Evolutionary conservation across 2,329 filamentous ascomycete genomes (phyloP).

Genomic region (Botryosphaeria agaves): DNA sequence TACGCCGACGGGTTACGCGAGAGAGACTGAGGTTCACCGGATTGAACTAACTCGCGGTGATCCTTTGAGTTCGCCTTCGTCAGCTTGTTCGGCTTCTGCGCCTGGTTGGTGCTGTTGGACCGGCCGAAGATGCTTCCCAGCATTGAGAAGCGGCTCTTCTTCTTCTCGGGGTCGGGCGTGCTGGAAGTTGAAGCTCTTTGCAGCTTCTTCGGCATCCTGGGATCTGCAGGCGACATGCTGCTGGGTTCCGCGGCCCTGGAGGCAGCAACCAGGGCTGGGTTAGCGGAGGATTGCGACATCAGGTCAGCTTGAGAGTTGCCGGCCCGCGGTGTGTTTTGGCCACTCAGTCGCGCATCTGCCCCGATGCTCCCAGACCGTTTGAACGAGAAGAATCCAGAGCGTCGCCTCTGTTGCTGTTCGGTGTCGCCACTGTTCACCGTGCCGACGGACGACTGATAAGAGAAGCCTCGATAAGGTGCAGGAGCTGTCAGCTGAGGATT

Average conservation of each 20-base stretch:
- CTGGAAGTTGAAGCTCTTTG: slow-evolving; percentile 10
- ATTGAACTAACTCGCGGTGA: too few relatives aligned
- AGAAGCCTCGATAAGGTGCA: slow-evolving; percentile 3
- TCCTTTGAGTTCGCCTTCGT: slow-evolving; percentile 14
- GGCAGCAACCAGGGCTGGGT: slow-evolving; percentile 1
- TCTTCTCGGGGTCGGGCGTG: slow-evolving; percentile 11
- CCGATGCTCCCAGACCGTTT: slow-evolving; percentile 3
- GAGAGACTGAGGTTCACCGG: too few relatives aligned
- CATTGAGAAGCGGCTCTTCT: slow-evolving; percentile 28
- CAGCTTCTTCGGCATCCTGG: slow-evolving; percentile 12
- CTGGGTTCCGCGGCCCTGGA: slow-evolving; percentile 1
- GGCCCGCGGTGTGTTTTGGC: background rate
- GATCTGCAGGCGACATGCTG: background rate
- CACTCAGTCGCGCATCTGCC: background rate
- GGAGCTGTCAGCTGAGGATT: slow-evolving; percentile 2
- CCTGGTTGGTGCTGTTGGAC: slow-evolving; percentile 14
- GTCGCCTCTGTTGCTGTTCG: slow-evolving; percentile 5
- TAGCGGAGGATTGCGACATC: background rate
- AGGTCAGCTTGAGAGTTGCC: background rate
- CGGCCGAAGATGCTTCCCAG: slow-evolving; percentile 26
- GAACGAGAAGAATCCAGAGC: slow-evolving; percentile 9
- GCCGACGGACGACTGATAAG: background rate
- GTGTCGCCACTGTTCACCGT: slow-evolving; percentile 1
- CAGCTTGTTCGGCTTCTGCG: slow-evolving; percentile 14
- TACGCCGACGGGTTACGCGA: too few relatives aligned